Evolutionary conservation across 345 rosid genomes (phyloP).

Genomic region (Citrus trifoliata): DNA sequence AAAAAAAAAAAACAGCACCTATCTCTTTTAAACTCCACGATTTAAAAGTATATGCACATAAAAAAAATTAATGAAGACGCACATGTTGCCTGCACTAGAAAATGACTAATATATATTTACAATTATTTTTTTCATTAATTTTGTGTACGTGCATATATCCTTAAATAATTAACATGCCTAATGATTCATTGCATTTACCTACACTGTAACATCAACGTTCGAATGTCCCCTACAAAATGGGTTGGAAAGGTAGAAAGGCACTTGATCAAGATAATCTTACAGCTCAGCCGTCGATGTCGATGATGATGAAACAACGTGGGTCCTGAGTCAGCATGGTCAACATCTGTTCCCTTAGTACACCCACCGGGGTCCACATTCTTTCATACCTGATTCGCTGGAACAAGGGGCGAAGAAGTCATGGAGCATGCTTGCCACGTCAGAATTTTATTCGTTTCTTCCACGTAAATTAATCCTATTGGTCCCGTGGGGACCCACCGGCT

Average conservation of each 20-base stretch:
- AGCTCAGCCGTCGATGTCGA: slow-evolving; percentile 7
- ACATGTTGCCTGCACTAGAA: accelerated
- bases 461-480: slow-evolving; percentile 15
- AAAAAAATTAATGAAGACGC: accelerated
- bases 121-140: no score
- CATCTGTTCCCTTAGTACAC: background rate
- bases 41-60: accelerated
- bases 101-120: no score
- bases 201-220: background rate
- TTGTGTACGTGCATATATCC: no score
- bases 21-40: accelerated
- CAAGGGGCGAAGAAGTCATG: background rate
- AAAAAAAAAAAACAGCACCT: no score
- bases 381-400: background rate
- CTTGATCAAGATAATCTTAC: background rate
- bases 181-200: no score
- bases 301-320: background rate
- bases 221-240: background rate
- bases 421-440: slow-evolving; percentile 22
- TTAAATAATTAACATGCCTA: no score
- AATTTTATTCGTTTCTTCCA: slow-evolving; percentile 14
- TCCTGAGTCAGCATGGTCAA: slow-evolving; percentile 4
- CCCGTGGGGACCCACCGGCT: background rate
- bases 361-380: background rate
- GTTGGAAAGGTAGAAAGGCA: background rate